A percentile compares a stretch with the other conserved stretches of the same genome.
Evolutionary conservation across 768 basidiomycete genomes (phyloP).

Genomic region (Hysterangium stoloniferum): DNA sequence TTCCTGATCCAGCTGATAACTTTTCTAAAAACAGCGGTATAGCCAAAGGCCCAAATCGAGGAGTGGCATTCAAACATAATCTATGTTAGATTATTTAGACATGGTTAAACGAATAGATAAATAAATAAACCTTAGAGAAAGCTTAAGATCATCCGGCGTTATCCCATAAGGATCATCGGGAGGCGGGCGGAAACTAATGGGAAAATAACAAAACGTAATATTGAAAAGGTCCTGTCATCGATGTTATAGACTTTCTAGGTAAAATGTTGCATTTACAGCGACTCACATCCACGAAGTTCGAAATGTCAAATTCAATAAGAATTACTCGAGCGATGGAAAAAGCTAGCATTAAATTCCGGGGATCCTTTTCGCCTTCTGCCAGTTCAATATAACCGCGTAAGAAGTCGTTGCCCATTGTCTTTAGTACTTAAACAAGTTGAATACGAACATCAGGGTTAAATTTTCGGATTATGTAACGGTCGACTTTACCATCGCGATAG

Average conservation of each 20-base stretch:
- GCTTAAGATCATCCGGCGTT: slow-evolving; percentile 76
- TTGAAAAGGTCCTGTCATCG: slow-evolving; percentile 82
- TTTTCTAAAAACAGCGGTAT: slow-evolving; percentile 90
- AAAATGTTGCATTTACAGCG: too few species aligned
- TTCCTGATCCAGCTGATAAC: slow-evolving; percentile 69
- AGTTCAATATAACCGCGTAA: slow-evolving; percentile 65
- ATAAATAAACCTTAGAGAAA: slow-evolving; percentile 51
- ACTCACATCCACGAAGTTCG: slow-evolving; percentile 67
- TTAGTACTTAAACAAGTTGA: slow-evolving; percentile 43
- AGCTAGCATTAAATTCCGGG: slow-evolving; percentile 82
- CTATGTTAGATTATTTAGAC: slow-evolving; percentile 27
- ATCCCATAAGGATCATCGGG: slow-evolving; percentile 93
- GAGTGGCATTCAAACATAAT: slow-evolving; percentile 67
- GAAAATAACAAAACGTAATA: slow-evolving; percentile 96
- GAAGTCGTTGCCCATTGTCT: slow-evolving; percentile 65
- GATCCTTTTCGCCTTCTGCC: slow-evolving; percentile 97
- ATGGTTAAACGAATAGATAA: neutral
- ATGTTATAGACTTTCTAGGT: neutral
- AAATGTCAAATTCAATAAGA: slow-evolving; percentile 80
- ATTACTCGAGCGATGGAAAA: slow-evolving; percentile 86
- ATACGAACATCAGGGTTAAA: slow-evolving; percentile 11
- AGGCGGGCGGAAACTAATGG: slow-evolving; percentile 92
- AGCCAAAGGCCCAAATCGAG: slow-evolving; percentile 76
- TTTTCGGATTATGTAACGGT: neutral
- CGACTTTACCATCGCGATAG: slow-evolving; percentile 53